These are phyloP conservation scores for Xerocomus brunneocitrinus DNA, from an alignment of 768 basidiomycete genomes.

Conservation along the genomic window DNA sequence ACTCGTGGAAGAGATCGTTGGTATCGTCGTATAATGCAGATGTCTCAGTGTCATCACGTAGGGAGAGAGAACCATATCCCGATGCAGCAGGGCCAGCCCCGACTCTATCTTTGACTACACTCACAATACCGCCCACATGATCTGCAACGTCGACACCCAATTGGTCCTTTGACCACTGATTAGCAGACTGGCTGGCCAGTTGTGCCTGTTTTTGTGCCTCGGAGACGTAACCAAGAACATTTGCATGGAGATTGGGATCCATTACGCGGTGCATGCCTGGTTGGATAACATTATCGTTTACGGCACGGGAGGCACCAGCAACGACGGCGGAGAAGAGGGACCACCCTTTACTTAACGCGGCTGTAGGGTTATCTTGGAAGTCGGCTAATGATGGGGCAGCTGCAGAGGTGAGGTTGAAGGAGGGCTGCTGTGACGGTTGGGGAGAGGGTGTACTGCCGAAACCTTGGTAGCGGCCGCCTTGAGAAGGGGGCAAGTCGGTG, in stretches of 20 bases:
- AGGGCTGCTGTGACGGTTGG: conserved; percentile 50
- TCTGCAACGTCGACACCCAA: conserved; percentile 85
- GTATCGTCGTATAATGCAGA: conserved; percentile 61
- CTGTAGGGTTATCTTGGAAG: conserved; percentile 80
- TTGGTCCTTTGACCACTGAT: conserved; percentile 71
- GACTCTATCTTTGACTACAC: conserved; percentile 54
- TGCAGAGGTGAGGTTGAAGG: conserved; percentile 70
- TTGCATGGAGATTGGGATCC: conserved; percentile 77
- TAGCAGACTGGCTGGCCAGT: conserved; percentile 57
- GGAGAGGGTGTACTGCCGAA: conserved; percentile 85
- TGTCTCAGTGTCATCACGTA: conserved; percentile 48
- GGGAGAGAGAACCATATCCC: conserved; percentile 47
- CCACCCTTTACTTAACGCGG: conserved; percentile 92
- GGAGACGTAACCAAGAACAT: conserved; percentile 65
- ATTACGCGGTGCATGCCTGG: conserved; percentile 78
- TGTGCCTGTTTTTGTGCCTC: conserved; percentile 66
- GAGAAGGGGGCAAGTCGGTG: conserved; percentile 80
- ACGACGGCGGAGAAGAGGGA: conserved; percentile 88
- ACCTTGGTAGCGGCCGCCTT: conserved; percentile 90
- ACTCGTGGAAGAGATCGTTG: conserved; percentile 55
- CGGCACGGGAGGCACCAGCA: conserved; percentile 68
- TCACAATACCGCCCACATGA: conserved; percentile 67
- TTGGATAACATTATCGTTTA: conserved; percentile 85
- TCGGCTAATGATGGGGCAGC: conserved; percentile 76
- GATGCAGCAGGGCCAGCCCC: conserved; percentile 50